A percentile compares a stretch with the other conserved stretches of the same genome.
Evolutionary conservation across 1,139 yeast genomes (phyloP).

Genomic region (Debaryomyces fabryi): DNA sequence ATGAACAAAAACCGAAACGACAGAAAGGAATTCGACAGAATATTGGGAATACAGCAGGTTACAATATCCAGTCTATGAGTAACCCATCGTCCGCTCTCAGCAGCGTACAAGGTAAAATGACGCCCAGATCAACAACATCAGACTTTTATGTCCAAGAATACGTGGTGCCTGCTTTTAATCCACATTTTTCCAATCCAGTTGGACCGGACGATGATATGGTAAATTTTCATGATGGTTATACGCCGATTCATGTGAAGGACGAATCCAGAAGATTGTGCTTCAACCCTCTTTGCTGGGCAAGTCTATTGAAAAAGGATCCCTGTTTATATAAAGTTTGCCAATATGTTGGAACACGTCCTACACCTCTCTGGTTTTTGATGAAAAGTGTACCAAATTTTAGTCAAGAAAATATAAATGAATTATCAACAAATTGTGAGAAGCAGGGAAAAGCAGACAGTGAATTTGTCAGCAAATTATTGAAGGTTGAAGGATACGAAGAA

Average conservation of each 20-base stretch:
- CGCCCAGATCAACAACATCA: not conserved
- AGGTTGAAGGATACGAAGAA: constrained; percentile 8
- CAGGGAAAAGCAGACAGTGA: constrained; percentile 16
- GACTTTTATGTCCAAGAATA: not conserved
- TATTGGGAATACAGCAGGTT: not conserved
- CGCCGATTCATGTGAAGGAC: constrained; percentile 28
- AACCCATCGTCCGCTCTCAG: not conserved
- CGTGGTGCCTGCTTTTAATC: not conserved
- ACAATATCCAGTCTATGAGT: not conserved
- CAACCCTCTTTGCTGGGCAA: constrained; percentile 45
- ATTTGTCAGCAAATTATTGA: constrained; percentile 21
- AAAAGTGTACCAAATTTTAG: constrained; percentile 18
- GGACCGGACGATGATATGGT: constrained; percentile 22
- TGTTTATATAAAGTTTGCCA: constrained; percentile 23
- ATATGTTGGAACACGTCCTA: constrained; percentile 15
- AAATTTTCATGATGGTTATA: constrained; percentile 35
- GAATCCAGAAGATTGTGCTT: constrained; percentile 30
- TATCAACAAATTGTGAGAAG: not conserved
- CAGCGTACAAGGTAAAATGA: not conserved
- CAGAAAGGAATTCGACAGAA: not conserved
- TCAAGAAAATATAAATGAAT: constrained; percentile 7
- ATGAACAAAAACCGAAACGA: not conserved
- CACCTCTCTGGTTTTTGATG: constrained; percentile 6
- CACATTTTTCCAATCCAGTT: constrained; percentile 3
- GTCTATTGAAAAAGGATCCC: constrained; percentile 38